Evolutionary conservation across 164 flowering plant genomes (phyloP).

Genomic region (Kingdonia uniflora): DNA sequence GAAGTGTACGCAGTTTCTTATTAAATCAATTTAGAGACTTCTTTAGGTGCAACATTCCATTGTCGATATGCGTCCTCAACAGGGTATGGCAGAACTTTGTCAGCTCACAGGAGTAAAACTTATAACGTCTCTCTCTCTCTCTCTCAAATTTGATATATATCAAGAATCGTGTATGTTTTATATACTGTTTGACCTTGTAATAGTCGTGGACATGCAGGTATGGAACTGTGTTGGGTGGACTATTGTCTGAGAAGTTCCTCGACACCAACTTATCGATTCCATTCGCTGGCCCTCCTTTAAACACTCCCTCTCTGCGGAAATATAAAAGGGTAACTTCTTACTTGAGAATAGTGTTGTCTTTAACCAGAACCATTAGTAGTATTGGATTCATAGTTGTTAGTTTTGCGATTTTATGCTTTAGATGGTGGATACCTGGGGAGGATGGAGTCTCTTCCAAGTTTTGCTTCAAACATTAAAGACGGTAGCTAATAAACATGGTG

Average conservation of each 20-base stretch:
- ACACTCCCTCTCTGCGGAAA: constrained; percentile 95
- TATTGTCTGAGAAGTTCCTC: constrained; percentile 86
- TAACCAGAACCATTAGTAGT: neutral
- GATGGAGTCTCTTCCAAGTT: constrained; percentile 84
- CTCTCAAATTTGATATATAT: neutral
- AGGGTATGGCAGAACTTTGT: constrained; percentile 96
- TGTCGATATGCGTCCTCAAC: constrained; percentile 98
- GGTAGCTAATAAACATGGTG: constrained; percentile 70
- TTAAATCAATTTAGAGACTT: constrained; percentile 5
- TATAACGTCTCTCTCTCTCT: constrained; percentile 70
- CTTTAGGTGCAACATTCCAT: constrained; percentile 91
- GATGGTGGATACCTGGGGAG: constrained; percentile 99
- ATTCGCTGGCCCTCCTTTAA: constrained; percentile 84
- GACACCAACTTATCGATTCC: constrained; percentile 83
- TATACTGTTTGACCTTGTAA: neutral
- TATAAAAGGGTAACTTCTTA: constrained; percentile 67
- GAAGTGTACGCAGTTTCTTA: constrained; percentile 4
- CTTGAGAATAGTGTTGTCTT: neutral
- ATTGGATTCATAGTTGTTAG: neutral
- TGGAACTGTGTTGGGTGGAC: constrained; percentile 97
- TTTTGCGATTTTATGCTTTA: constrained; percentile 11
- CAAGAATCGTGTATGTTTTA: neutral
- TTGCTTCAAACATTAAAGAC: constrained; percentile 70
- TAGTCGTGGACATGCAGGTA: constrained; percentile 88
- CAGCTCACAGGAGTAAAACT: constrained; percentile 89